These are phyloP conservation scores for Penicillium sp. DNA, from an alignment of 2,329 filamentous ascomycete species.

Conservation along the genomic window DNA sequence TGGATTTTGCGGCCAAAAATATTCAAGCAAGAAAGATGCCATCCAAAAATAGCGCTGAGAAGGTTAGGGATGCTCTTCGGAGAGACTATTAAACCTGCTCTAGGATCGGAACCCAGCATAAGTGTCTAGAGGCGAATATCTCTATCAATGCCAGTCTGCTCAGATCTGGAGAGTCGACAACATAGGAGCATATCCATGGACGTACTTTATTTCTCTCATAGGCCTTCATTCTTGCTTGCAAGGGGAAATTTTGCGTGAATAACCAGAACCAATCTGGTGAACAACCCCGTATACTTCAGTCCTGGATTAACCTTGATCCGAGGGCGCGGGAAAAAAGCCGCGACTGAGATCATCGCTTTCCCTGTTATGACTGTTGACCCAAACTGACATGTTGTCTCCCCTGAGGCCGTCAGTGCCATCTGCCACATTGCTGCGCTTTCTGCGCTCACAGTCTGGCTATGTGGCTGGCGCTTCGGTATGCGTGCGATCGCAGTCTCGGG, in stretches of 20 bases:
- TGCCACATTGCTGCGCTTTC: conserved; percentile 64
- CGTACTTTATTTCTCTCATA: no score
- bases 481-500: conserved; percentile 15
- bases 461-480: conserved; percentile 37
- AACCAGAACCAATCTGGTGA: neutral
- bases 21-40: no score
- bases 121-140: no score
- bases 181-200: no score
- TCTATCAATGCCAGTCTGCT: no score
- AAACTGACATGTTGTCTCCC: conserved; percentile 39
- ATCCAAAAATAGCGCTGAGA: no score
- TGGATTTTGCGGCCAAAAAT: no score
- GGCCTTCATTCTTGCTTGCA: no score
- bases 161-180: no score
- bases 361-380: conserved; percentile 9
- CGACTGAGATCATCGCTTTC: conserved; percentile 12
- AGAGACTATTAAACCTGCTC: no score
- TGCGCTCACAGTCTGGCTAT: conserved; percentile 68
- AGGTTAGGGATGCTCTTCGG: no score
- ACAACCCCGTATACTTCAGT: conserved; percentile 3
- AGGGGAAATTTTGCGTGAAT: neutral
- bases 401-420: conserved; percentile 50
- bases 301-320: conserved; percentile 41
- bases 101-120: no score
- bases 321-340: conserved; percentile 15